These are phyloP conservation scores for Solanum okadae DNA, from an alignment of 257 asterid genomes.

Conservation along the genomic window DNA sequence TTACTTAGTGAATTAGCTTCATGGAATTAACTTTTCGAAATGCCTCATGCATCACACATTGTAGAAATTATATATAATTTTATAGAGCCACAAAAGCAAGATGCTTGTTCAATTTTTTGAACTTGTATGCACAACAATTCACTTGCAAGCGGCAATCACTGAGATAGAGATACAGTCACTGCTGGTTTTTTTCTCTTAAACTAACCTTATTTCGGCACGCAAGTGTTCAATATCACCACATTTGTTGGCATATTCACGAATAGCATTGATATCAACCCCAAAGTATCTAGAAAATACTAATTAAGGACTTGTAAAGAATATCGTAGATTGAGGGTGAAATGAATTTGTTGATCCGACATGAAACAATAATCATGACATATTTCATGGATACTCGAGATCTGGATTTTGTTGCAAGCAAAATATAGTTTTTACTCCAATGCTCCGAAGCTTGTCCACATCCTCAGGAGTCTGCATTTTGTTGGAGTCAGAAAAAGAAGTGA, in stretches of 20 bases:
- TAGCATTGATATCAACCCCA: conserved; percentile 72
- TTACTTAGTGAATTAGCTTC: not conserved
- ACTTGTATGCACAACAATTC: not conserved
- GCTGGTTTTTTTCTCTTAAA: not conserved
- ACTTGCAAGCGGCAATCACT: not conserved
- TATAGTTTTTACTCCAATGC: conserved; percentile 84
- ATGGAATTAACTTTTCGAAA: not conserved
- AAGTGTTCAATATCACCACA: conserved; percentile 66
- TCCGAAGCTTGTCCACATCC: conserved; percentile 93
- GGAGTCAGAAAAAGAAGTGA: not conserved
- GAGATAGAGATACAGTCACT: not conserved
- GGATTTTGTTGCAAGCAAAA: conserved; percentile 85
- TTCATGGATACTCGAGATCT: conserved; percentile 88
- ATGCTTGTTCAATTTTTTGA: not conserved
- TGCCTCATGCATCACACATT: not conserved
- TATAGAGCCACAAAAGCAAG: not conserved
- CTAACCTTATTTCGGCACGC: conserved; percentile 90
- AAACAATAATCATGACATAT: not conserved
- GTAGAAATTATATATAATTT: not conserved
- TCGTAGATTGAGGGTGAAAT: not conserved
- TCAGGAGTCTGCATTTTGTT: conserved; percentile 57
- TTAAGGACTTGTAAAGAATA: conserved; percentile 42
- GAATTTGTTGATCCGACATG: not conserved
- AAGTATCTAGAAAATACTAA: conserved; percentile 51
- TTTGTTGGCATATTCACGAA: conserved; percentile 62